These are phyloP conservation scores for Pulveroboletus ravenelii DNA, from an alignment of 768 basidiomycete species.

Conservation along the genomic window DNA sequence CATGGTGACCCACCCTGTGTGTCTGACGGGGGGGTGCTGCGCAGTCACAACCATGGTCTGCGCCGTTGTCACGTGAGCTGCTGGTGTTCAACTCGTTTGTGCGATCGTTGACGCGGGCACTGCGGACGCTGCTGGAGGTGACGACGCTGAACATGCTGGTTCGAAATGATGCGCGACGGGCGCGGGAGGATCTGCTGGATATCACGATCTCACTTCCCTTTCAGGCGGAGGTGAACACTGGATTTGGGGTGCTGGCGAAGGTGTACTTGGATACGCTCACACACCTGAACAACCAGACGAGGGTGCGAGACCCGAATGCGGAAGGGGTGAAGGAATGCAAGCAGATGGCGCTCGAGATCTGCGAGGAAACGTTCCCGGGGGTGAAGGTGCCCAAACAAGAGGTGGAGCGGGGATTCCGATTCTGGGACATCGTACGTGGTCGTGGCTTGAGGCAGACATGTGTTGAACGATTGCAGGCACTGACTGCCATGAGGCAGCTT, in stretches of 20 bases:
- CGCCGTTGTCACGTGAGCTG: slow-evolving; percentile 92
- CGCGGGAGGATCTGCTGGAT: slow-evolving; percentile 88
- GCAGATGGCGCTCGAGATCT: slow-evolving; percentile 80
- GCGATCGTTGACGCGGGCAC: slow-evolving; percentile 82
- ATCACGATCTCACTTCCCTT: slow-evolving; percentile 90
- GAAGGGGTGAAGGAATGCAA: slow-evolving; percentile 82
- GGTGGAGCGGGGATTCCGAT: slow-evolving; percentile 94
- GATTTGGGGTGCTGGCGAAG: slow-evolving; percentile 95
- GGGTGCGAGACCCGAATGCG: slow-evolving; percentile 72
- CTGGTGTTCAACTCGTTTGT: slow-evolving; percentile 98
- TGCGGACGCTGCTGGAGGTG: slow-evolving; percentile 87
- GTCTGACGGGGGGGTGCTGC: slow-evolving; percentile 13
- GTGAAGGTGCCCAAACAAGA: slow-evolving; percentile 84
- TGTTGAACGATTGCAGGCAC: slow-evolving; percentile 44
- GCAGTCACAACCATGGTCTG: slow-evolving; percentile 89
- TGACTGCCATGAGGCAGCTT: slow-evolving; percentile 86
- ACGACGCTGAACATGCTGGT: slow-evolving; percentile 91
- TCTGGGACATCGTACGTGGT: slow-evolving; percentile 91
- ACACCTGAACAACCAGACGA: slow-evolving; percentile 74
- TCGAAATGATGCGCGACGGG: slow-evolving; percentile 78
- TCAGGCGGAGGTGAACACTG: slow-evolving; percentile 95
- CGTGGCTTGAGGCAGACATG: slow-evolving; percentile 26
- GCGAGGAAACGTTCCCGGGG: slow-evolving; percentile 91
- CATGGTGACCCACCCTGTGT: not conserved
- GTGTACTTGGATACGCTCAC: slow-evolving; percentile 93